phyloP scores from a whole-genome alignment of 768 basidiomycete species.

The Suillus plorans region DNA sequence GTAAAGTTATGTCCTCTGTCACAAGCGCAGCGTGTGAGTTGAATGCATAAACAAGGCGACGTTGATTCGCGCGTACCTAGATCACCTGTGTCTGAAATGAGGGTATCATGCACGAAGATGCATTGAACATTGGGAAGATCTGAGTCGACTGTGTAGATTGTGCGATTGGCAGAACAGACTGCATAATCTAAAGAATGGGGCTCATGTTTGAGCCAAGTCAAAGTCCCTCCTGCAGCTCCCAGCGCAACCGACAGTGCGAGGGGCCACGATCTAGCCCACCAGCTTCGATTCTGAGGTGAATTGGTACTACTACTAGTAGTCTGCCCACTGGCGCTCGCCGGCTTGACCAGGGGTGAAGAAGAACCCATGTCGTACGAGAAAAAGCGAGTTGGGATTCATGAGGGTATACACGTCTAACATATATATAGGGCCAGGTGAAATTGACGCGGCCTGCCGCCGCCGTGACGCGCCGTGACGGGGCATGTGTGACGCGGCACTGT shows the following conservation, averaged over 20 bases:
- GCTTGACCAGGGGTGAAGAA: background rate
- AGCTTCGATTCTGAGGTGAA: background rate
- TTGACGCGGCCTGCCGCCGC: too few relatives aligned
- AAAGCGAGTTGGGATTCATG: background rate
- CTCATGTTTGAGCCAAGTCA: background rate
- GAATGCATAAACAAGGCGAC: background rate
- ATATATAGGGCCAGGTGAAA: too few relatives aligned
- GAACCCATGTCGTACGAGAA: background rate
- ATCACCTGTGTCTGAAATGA: constrained; percentile 48
- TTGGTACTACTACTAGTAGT: background rate
- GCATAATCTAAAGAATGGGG: constrained; percentile 39
- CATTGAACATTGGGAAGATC: constrained; percentile 55
- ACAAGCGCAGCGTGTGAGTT: constrained; percentile 14
- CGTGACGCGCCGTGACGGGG: too few relatives aligned
- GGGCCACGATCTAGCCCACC: background rate
- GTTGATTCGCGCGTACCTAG: constrained; percentile 37
- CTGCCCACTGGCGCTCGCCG: background rate
- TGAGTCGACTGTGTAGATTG: constrained; percentile 72
- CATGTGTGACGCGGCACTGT: too few relatives aligned
- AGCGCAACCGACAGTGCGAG: background rate
- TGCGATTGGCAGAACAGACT: constrained; percentile 51
- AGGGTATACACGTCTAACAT: too few relatives aligned
- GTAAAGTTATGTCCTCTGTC: constrained; percentile 24
- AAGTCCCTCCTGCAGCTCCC: background rate
- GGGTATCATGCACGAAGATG: constrained; percentile 50